Base-by-base conservation (phyloP, 2,329 filamentous ascomycete genomes). In the Coniochaeta prunicola region DNA sequence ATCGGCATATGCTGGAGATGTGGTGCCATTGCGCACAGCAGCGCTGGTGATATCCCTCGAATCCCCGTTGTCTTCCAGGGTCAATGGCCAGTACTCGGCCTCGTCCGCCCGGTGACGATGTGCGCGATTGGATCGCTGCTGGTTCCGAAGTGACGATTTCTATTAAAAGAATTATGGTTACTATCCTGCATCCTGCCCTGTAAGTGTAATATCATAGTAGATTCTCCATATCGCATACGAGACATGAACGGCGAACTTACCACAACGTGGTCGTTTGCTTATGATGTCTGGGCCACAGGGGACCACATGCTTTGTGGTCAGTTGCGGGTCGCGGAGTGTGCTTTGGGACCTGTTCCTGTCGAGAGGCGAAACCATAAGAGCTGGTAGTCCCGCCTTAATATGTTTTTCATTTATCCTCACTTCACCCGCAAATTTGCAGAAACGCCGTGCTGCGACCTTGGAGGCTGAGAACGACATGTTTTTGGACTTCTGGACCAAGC, bases 371-470 rank as follows among this genome's bases (percentile, higher is more conserved):
- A 58, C 58, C 60, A 63, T 67, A 67, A 68, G 65, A 69, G 61
- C 64, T 68, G 64, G 63, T 65, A 62, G 64, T 66, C 62, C 69
- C 61, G 63, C 62, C 59, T 71, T 71, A 77, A 76, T 76, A 71
- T 76, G 65, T 66, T 61, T 70, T 75, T 75, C 73, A 77, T 77
- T 71, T 76, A 76, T 71, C 66, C 69, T 63, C 64, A 69, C 71
- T 76, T 77, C 73, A 76, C 64, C 73, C 75, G 74, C 65, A 74
- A 74, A 74, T 74, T 75, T 69, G 66, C 60, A 61, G 55, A 26
- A 59, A 59, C 54, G 48, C 57, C 57, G 61, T 61, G 54, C 62
- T 65, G 62, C 59, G 59, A 64, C 57, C 54, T 33, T 56, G 33
- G 57, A 38, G 40, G 24, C 54, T 50, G 34, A 40, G 40, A 57